These are phyloP conservation scores for Emergomyces pasteurianus DNA, from an alignment of 2,329 filamentous ascomycete genomes.

Conservation along the genomic window DNA sequence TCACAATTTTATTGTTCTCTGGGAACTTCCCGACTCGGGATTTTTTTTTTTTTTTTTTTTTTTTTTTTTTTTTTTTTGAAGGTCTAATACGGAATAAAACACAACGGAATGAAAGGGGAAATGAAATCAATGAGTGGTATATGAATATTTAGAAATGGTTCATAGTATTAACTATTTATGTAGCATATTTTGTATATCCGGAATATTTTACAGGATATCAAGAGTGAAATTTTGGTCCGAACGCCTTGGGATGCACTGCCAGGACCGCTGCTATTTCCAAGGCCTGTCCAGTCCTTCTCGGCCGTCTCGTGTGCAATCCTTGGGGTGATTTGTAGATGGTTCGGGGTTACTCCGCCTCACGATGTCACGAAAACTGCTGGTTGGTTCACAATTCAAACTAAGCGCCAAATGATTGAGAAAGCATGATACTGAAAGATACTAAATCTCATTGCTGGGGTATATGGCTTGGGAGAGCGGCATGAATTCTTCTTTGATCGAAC, in stretches of 20 bases:
- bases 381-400: neutral
- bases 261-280: neutral
- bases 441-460: conserved; percentile 59
- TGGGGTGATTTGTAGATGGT: neutral
- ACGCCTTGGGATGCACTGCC: neutral
- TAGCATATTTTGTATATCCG: neutral
- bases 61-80: neutral
- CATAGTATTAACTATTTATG: neutral
- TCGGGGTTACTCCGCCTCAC: neutral
- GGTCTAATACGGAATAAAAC: neutral
- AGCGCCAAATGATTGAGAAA: neutral
- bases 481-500: conserved; percentile 67
- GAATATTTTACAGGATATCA: neutral
- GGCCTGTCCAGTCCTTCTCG: neutral
- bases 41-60: neutral
- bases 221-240: neutral
- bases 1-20: too few species aligned
- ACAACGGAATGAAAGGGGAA: neutral
- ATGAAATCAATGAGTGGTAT: too few species aligned
- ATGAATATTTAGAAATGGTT: neutral
- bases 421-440: neutral
- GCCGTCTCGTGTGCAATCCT: neutral
- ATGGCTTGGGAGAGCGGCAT: conserved; percentile 47
- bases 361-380: neutral
- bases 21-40: too few species aligned